Conservation (phyloP, 768 basidiomycete genomes). For the Macrolepiota dolichaula region DNA sequence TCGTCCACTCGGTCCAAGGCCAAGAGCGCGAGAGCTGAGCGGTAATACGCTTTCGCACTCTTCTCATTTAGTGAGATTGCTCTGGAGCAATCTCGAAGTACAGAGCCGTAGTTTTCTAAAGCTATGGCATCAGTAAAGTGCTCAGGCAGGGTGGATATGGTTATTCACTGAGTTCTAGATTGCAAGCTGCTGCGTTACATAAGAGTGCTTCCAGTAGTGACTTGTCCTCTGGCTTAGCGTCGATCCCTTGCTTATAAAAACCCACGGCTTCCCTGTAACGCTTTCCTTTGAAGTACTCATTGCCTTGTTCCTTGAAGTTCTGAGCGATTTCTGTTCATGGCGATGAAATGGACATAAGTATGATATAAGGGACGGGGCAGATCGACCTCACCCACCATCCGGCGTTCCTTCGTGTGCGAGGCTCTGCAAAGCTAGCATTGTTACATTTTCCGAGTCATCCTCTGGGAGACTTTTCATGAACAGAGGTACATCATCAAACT, state of each 20-base stretch:
- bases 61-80: conserved; percentile 59
- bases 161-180: conserved; percentile 78
- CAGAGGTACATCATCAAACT: conserved; percentile 69
- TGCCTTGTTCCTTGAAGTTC: conserved; percentile 95
- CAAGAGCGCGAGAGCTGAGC: conserved; percentile 76
- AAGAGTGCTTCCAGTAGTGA: conserved; percentile 63
- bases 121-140: neutral
- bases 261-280: conserved; percentile 82
- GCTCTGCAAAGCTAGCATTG: conserved; percentile 80
- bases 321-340: conserved; percentile 69
- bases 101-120: conserved; percentile 84
- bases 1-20: conserved; percentile 76
- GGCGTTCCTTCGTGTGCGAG: conserved; percentile 88
- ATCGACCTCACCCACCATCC: conserved; percentile 68
- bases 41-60: conserved; percentile 83
- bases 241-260: conserved; percentile 89
- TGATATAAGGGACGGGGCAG: neutral
- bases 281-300: conserved; percentile 89
- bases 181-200: conserved; percentile 91
- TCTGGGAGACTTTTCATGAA: conserved; percentile 90
- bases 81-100: conserved; percentile 80
- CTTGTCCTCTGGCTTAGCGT: conserved; percentile 71
- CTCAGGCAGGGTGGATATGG: conserved; percentile 2
- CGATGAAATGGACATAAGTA: neutral
- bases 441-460: conserved; percentile 60